These are phyloP conservation scores for Trypanosoma brucei DNA, from an alignment of 208 protist genomes.

Conservation along the genomic window DNA sequence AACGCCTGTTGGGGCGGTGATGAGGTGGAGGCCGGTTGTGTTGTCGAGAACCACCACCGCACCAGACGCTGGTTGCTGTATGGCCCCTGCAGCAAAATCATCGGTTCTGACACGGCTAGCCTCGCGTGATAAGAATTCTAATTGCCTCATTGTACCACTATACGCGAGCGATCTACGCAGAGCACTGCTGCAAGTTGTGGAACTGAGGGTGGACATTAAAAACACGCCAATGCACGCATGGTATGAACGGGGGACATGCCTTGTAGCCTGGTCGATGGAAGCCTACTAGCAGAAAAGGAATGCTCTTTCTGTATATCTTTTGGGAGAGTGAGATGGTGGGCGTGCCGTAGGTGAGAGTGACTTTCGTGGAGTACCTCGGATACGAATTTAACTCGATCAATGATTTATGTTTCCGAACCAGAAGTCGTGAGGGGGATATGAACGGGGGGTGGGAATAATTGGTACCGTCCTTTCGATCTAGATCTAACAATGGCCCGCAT, in stretches of 20 bases:
- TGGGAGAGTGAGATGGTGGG: too few species aligned
- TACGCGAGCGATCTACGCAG: slow-evolving; percentile 79
- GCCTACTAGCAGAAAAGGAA: slow-evolving; percentile 13
- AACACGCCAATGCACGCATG: slow-evolving; percentile 31
- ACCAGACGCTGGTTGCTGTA: neutral
- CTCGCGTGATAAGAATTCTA: slow-evolving; percentile 20
- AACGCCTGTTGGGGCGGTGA: slow-evolving; percentile 31
- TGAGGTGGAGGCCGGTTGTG: slow-evolving; percentile 28
- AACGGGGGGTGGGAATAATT: too few species aligned
- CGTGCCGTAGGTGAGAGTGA: too few species aligned
- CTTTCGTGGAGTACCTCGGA: too few species aligned
- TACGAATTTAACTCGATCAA: too few species aligned
- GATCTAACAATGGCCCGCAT: too few species aligned
- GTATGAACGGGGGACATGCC: slow-evolving; percentile 84
- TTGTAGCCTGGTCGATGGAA: slow-evolving; percentile 60
- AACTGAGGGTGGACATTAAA: slow-evolving; percentile 31
- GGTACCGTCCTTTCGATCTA: too few species aligned
- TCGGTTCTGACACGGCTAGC: slow-evolving; percentile 26
- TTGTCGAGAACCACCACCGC: neutral
- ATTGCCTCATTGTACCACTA: slow-evolving; percentile 57
- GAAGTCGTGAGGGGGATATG: too few species aligned
- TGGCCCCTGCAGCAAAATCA: slow-evolving; percentile 9
- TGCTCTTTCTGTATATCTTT: neutral
- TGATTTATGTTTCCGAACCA: too few species aligned
- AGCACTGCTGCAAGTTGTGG: slow-evolving; percentile 69